A percentile compares a stretch with the other conserved stretches of the same genome.
phyloP scores from a whole-genome alignment of 2,329 filamentous ascomycete genomes.

The Phialemonium atrogriseum region DNA sequence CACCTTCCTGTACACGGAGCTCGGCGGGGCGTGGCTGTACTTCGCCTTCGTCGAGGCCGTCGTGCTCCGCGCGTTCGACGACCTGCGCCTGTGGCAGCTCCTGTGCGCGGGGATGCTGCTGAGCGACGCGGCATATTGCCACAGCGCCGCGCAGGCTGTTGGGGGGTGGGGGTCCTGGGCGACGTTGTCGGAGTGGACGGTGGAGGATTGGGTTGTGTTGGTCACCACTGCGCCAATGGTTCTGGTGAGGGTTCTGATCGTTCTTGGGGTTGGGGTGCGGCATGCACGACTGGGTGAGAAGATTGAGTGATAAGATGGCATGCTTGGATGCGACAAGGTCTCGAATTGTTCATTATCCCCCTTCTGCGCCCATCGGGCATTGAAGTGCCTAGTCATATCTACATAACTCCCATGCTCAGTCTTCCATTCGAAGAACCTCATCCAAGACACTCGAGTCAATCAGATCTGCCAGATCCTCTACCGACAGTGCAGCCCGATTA shows the following conservation, averaged over 20 bases:
- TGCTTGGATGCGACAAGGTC: too few species aligned
- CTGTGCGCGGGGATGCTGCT: slow-evolving; percentile 26
- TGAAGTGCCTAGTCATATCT: too few species aligned
- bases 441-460: slow-evolving; percentile 7
- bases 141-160: slow-evolving; percentile 22
- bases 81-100: slow-evolving; percentile 24
- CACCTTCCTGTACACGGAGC: slow-evolving; percentile 21
- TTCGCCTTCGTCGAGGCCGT: slow-evolving; percentile 29
- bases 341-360: too few species aligned
- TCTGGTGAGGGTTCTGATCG: slow-evolving; percentile 18
- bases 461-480: slow-evolving; percentile 4
- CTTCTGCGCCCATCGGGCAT: too few species aligned
- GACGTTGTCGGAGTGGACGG: slow-evolving; percentile 17
- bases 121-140: slow-evolving; percentile 21
- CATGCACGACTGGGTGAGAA: too few species aligned
- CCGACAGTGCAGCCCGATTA: slow-evolving; percentile 1
- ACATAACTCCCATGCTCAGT: too few species aligned
- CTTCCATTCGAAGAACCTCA: too few species aligned
- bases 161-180: slow-evolving; percentile 22
- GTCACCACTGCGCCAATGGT: slow-evolving; percentile 18
- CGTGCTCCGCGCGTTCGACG: slow-evolving; percentile 22
- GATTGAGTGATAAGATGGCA: too few species aligned
- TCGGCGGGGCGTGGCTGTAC: slow-evolving; percentile 23
- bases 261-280: slow-evolving; percentile 19
- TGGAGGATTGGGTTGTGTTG: slow-evolving; percentile 19